Base-by-base conservation (phyloP, 352 stramenopile genomes). In the Saprolegnia diclina region DNA sequence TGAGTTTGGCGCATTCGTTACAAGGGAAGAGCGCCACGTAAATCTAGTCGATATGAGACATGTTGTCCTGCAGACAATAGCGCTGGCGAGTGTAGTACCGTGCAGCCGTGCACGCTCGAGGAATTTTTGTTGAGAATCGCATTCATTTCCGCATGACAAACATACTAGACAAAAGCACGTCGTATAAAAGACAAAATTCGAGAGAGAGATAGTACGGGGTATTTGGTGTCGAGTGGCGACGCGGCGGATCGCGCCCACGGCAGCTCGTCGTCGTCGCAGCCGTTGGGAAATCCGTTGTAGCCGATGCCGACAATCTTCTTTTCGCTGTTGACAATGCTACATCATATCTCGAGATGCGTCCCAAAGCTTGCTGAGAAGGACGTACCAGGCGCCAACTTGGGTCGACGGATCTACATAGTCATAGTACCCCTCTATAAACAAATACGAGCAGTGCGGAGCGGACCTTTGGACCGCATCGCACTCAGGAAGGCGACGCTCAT, bases 101-200 rank as follows among this genome's bases (percentile, higher is more conserved):
- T 96, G 67, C 94, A 97, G 66, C 86, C 89, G 65, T 95, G 88
- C 22, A 98, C 83, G 74, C 97, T 91, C 0, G 92, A 91, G 50
- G 88, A 95, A 73, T 98, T 98, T 75, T 98, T 99, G 79, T 99
- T 99, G 59, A 99, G 74, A 76, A 99, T 99, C 6, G 97, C 97
- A 79, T 99, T 99, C 81, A 99, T 97, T 81, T 99, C 97, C 21
- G 97, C 97, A 73, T 99, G 97, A 62, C 94, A 98, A 24, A 99
- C 97, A 77, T 98, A 99, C 78, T 97, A 63, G 32, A 68, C 18
- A 37, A 22, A 66, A 4, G 5, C 11, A 32, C 5, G 10, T 65
- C 7, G 19, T 48, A 24, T 6, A 19, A 9, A 35, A 35, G 5
- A 5, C 29, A 35, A 6, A 5, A 6, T 2, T 35, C 2, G 29